Percentiles rank a stretch among this genome's conserved stretches.
Evolutionary conservation across 78 protist species (phyloP).

Genomic region (Isochrysis galbana): DNA sequence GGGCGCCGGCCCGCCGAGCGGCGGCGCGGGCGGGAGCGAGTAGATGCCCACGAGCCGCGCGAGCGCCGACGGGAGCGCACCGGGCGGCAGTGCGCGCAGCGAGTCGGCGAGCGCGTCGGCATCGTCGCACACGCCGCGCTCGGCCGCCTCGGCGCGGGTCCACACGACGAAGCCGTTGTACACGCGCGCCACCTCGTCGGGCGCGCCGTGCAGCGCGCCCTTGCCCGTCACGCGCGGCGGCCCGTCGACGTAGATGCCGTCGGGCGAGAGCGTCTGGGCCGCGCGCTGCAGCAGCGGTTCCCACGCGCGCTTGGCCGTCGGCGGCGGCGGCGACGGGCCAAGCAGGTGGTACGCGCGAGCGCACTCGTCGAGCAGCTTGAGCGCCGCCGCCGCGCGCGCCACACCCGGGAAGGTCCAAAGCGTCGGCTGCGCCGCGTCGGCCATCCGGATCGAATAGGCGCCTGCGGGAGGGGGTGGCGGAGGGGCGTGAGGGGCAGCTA

Average conservation of each 20-base stretch:
- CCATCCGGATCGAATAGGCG: not conserved
- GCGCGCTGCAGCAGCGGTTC: not conserved
- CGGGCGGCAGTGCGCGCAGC: not conserved
- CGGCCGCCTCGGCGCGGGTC: not conserved
- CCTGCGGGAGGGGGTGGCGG: no score
- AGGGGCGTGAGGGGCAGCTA: no score
- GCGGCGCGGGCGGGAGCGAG: not conserved
- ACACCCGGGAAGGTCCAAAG: not conserved
- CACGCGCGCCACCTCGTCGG: not conserved
- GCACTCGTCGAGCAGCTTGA: not conserved
- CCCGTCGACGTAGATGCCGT: conserved; percentile 12
- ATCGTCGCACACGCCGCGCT: not conserved
- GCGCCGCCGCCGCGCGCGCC: not conserved
- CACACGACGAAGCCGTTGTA: not conserved
- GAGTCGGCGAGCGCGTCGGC: not conserved
- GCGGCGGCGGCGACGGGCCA: conserved; percentile 5
- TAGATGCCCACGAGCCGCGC: conserved; percentile 4
- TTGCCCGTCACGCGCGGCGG: not conserved
- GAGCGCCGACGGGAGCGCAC: not conserved
- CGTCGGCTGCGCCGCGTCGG: not conserved
- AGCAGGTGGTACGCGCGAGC: not conserved
- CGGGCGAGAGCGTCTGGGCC: conserved; percentile 1
- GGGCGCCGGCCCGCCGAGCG: not conserved
- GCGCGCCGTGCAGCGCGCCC: not conserved
- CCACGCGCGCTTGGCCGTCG: not conserved